A percentile compares a stretch with the other conserved stretches of the same genome.
Conservation (phyloP, 208 protist genomes). For the Leishmania gerbilli region DNA sequence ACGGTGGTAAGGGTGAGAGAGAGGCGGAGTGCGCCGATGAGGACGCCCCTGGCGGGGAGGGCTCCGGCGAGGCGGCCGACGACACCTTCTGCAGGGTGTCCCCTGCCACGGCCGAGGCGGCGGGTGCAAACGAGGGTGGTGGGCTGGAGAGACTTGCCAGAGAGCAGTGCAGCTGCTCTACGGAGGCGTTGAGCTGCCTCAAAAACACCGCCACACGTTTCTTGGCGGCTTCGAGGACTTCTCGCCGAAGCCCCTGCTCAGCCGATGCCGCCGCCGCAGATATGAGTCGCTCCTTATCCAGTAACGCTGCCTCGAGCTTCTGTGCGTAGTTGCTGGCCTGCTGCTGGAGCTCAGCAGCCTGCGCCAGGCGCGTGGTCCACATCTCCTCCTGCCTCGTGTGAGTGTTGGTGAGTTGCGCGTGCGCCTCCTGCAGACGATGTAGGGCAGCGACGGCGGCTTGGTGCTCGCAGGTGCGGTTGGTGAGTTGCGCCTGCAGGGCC, state of each 20-base stretch:
- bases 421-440: background rate
- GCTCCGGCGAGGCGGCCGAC: constrained; percentile 5
- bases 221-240: constrained; percentile 8
- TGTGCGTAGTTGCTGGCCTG: constrained; percentile 9
- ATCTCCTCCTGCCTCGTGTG: constrained; percentile 8
- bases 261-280: background rate
- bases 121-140: background rate
- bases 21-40: background rate
- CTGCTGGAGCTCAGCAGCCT: constrained; percentile 27
- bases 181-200: constrained; percentile 8
- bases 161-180: constrained; percentile 15
- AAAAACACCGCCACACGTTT: constrained; percentile 10
- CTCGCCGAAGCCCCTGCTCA: background rate
- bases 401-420: background rate
- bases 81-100: background rate
- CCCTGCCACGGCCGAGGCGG: background rate
- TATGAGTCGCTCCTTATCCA: constrained; percentile 10
- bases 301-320: constrained; percentile 20
- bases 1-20: background rate
- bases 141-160: background rate
- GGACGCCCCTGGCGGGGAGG: constrained; percentile 6
- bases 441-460: background rate
- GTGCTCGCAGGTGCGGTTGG: background rate
- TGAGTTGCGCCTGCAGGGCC: background rate
- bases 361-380: constrained; percentile 16